Base-by-base conservation (phyloP, 2,329 filamentous ascomycete genomes). In the Cladophialophora carrionii region DNA sequence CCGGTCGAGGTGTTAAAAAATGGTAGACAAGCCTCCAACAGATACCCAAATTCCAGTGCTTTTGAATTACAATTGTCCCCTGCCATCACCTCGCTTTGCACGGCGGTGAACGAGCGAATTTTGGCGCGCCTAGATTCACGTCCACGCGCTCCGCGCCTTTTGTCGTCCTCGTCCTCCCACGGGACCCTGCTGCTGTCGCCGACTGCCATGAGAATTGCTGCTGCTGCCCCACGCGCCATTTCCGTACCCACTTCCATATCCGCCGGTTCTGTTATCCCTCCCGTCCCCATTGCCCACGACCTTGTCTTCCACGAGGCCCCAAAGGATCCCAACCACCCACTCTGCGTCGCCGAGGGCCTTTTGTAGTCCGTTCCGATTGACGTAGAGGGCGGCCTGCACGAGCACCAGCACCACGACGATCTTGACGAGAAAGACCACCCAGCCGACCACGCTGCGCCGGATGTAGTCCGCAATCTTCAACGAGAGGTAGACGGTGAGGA, bases 401-500 rank as follows among this genome's bases (percentile, higher is more conserved):
- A 66, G 7, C 17, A 61, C 46, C 12, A 68, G n/a, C 17, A 71
- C 8, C 32, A 72, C 26, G 10, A 46, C 62, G 20, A 72, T n/a
- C 62, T 72, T 72, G 29, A 70, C 12, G 4, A 67, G 12, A 10
- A 72, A 65, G 22, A 68, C 26, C 3, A 70, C 61, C 71, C 71
- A 72, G 17, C 62, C 68, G 37, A 72, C 60, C 29, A 72, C 67
- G 51, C 66, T 70, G 56, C 71, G 62, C 4, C 70, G 64, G 26
- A 72, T 55, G 48, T 70, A 71, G 32, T 72, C 67, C 9, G 67
- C 66, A n/a, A 71, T 70, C 24, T 62, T 54, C 12, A 72, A 48
- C 3, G 60, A 57, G 51, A 72, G 54, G 61, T 69, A 72, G 24
- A 71, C 20, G 8, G 61, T 57, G 14, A 70, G 41, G 7, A 71